Percentiles rank a stretch among this genome's conserved stretches.
Conservation (phyloP, 441 rosid genomes). For the Pelargonium australe region DNA sequence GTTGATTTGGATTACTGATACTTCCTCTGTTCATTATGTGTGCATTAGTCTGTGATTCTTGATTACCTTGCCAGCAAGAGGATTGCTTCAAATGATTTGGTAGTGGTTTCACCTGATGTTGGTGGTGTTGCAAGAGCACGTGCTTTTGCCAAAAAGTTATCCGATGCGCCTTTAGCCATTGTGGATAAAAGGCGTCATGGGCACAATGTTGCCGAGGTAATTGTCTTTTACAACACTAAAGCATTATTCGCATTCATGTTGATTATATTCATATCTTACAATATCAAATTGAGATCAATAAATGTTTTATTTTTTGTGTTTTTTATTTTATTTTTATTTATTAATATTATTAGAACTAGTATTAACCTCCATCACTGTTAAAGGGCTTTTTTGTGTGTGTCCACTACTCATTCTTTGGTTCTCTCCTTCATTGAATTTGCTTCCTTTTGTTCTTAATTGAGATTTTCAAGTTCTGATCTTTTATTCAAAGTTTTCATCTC, state of each 20-base stretch:
- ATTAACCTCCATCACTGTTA: neutral
- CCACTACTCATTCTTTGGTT: too few species aligned
- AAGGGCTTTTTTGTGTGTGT: neutral
- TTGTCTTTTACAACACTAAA: neutral
- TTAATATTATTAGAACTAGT: neutral
- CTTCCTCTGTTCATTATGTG: neutral
- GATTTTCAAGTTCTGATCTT: too few species aligned
- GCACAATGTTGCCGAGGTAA: slow-evolving; percentile 79
- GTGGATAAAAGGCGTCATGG: slow-evolving; percentile 82
- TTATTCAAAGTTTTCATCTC: too few species aligned
- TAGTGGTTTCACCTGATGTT: slow-evolving; percentile 71
- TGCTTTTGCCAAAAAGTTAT: slow-evolving; percentile 64
- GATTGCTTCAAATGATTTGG: slow-evolving; percentile 50
- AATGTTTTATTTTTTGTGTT: neutral
- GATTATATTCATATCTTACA: neutral
- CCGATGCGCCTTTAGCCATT: slow-evolving; percentile 63
- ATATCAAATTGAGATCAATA: neutral
- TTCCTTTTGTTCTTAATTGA: too few species aligned
- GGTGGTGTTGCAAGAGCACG: slow-evolving; percentile 81
- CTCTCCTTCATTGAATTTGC: too few species aligned
- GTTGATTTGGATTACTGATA: slow-evolving; percentile 1
- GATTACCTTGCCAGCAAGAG: slow-evolving; percentile 78
- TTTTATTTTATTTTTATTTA: too few species aligned
- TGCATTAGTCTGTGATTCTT: slow-evolving; percentile 56
- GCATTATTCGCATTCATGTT: neutral